A percentile compares a stretch with the other conserved stretches of the same genome.
Conservation (phyloP, 306 rosid species). For the Dalbergia cultrata region DNA sequence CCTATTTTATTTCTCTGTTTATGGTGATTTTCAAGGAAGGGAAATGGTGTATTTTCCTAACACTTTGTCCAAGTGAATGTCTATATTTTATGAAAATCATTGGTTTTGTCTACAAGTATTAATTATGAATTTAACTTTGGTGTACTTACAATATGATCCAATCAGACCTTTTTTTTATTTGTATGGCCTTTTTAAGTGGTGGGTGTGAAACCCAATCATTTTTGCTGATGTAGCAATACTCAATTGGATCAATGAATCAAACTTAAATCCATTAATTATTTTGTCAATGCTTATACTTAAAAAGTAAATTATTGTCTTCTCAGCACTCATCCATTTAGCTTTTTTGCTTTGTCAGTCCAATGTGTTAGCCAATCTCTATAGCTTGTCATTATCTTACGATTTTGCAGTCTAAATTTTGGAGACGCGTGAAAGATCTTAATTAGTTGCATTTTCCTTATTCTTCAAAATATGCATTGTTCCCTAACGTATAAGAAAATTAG, state of each 20-base stretch:
- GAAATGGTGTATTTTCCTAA: no score
- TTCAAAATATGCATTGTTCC: slow-evolving; percentile 1
- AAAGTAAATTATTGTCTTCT: not conserved
- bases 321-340: not conserved
- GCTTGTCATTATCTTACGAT: not conserved
- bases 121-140: no score
- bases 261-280: not conserved
- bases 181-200: no score
- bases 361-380: not conserved
- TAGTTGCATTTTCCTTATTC: no score
- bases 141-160: no score
- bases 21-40: no score
- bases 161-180: no score
- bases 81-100: slow-evolving; percentile 8
- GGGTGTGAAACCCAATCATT: no score
- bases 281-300: not conserved
- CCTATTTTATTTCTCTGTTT: no score
- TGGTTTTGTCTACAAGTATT: slow-evolving; percentile 1
- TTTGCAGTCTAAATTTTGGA: not conserved
- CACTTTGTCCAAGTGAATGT: no score
- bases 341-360: not conserved
- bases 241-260: no score
- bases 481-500: not conserved
- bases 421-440: not conserved
- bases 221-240: no score